Evolutionary conservation across 768 basidiomycete species (phyloP), one percentile per base, ranked within the genome.

Genomic region (Hericium rajendrae): DNA sequence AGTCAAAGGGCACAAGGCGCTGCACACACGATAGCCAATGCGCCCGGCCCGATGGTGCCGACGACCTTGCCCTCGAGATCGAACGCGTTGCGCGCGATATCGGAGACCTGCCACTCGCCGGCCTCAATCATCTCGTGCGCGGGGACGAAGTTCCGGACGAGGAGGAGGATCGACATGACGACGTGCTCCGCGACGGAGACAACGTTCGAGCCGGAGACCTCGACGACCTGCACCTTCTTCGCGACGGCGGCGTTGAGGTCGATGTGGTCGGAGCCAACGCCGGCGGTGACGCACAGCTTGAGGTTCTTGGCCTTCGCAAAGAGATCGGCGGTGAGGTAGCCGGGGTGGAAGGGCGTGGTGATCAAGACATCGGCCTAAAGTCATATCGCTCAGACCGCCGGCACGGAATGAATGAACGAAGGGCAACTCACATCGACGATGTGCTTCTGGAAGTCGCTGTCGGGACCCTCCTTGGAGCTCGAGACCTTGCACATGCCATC

Each of bases 221-320:
- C 90, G 57, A 88, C 75, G 22, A 91, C 90, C 66, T 88, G 85
- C 60, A 91, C 81, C 57, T 78, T 76, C 59, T 79, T 74, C 66
- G 88, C 80, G 64, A 89, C 89, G 16, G 88, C 86, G 24, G 88
- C 85, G 67, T 91, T 84, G 58, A 92, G 78, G 67, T 92, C 89
- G 56, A 91, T 83, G 73, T 87, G 88, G 72, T 91, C 91, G 13
- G 85, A 88, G 6, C 88, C 88, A 38, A 91, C 89, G 69, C 88
- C 89, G 60, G 89, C 90, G 15, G 90, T 93, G 62, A 92, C 79
- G 65, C 85, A 86, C 51, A 92, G 71, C 72, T 88, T 91, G 60
- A 92, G 79, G 60, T 91, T 90, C 69, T 85, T 84, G 28, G 90
- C 88, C 79, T 88, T 28, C 15, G 9, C 1, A 6, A 48, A 48